Percentiles rank a stretch among this genome's conserved stretches.
Conservation (phyloP, 441 rosid species). For the Macaranga tanarius region DNA sequence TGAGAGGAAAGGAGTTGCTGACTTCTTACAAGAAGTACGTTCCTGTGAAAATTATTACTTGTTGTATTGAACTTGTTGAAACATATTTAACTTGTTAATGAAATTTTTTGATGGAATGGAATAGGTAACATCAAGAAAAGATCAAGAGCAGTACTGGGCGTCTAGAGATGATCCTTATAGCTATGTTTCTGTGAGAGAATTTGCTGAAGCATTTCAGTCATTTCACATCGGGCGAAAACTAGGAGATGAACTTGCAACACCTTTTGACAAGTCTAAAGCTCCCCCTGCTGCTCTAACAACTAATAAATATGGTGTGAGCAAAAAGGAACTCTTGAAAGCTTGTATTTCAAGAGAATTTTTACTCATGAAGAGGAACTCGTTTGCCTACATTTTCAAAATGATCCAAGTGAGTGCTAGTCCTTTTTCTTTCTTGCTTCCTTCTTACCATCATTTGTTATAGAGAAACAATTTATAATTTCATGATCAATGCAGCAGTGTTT, state of each 20-base stretch:
- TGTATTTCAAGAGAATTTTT: slow-evolving; percentile 59
- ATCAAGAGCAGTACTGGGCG: slow-evolving; percentile 78
- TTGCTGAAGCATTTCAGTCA: slow-evolving; percentile 63
- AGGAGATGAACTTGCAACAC: slow-evolving; percentile 52
- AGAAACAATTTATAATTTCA: not conserved
- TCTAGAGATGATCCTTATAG: slow-evolving; percentile 48
- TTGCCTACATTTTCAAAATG: slow-evolving; percentile 67
- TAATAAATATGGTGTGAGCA: slow-evolving; percentile 49
- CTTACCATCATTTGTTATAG: not conserved
- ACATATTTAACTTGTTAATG: not conserved
- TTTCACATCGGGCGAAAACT: slow-evolving; percentile 55
- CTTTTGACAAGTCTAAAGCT: slow-evolving; percentile 55
- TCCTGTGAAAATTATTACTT: not conserved
- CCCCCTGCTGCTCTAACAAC: slow-evolving; percentile 72
- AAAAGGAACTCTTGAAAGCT: slow-evolving; percentile 56
- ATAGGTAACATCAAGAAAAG: slow-evolving; percentile 81
- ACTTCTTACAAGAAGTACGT: slow-evolving; percentile 75
- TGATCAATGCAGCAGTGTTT: not conserved
- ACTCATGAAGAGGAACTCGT: slow-evolving; percentile 82
- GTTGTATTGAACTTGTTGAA: not conserved
- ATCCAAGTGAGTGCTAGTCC: slow-evolving; percentile 39
- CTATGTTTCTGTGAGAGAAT: slow-evolving; percentile 57
- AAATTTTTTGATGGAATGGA: not conserved
- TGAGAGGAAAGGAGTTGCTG: slow-evolving; percentile 72
- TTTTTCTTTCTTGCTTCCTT: not conserved